Evolutionary conservation across 345 rosid species (phyloP), one percentile per base, ranked within the genome.

Genomic region (Euphorbia pulcherrima): DNA sequence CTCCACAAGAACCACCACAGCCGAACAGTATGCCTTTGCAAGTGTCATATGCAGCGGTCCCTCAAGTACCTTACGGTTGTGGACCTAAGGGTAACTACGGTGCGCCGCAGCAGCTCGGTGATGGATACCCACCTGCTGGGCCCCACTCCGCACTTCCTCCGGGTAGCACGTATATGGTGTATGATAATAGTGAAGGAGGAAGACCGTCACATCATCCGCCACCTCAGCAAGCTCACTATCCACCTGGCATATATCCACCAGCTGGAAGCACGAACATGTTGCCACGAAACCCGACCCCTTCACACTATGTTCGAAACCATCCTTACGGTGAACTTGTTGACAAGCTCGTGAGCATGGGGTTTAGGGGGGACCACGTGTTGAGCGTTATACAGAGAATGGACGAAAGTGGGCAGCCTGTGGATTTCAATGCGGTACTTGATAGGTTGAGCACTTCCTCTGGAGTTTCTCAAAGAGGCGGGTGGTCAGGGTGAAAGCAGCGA

Each of bases 311-410:
- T 18, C 84, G 96, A 64, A 88, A 72, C 80, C 88, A 84, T 79
- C 85, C 92, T 48, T 86, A 92, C 30, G 59, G 75, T 5, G 98
- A 95, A 44, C 67, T 95, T 84, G 82, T 92, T 16, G 99, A 95
- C 72, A 95, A 92, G 79, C 69, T 92, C 75, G 82, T 80, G 73
- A 84, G 76, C 84, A 95, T 95, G 99, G 99, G 98, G 44, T 92
- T 84, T 80, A 84, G 99, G 77, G 91, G 83, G 11, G 99, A 95
- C 63, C 88, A 75, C 73, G 91, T 81, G 29, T 80, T 75, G 6
- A 73, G 75, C 3, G 96, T 90, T 77, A 95, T 95, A 66, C 98
- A 95, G 74, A 65, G 94, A 83, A 86, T 92, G 97, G 98, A 92
- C 73, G 98, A 95, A 69, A 88, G 81, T 20, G 98, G 98, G 2